Evolutionary conservation across 495 filamentous ascomycete species (phyloP), one percentile per base, ranked within the genome.

Genomic region (Hypoxylon crocopeplum): DNA sequence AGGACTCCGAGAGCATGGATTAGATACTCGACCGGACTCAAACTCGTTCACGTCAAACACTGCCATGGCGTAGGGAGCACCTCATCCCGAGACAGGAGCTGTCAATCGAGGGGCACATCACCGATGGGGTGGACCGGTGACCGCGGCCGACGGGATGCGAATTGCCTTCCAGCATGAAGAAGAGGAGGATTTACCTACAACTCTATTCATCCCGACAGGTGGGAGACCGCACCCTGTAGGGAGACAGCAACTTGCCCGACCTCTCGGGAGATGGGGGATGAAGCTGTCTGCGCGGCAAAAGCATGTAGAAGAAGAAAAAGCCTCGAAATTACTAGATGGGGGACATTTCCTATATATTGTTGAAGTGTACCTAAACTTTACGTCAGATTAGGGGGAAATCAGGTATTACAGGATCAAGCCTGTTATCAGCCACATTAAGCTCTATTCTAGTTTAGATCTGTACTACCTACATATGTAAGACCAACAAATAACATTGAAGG

Each of bases 171-270:
- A 32, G 48, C 60, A 64, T 64, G 60, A 49, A 53, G 21, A n/a
- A 16, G 47, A 63, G 60, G 54, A 58, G 48, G 48, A 11, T n/a
- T 2, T 5, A 37, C 38, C 48, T 53, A 30, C 60, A 22, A 58
- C 60, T 54, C 60, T 17, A 39, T 33, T 34, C 61, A 64, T 64
- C 61, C 61, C 37, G 5, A 27, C 41, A 25, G 37, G 38, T 7
- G 44, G 12, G 54, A 32, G 13, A 45, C n/a, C 42, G 36, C 29
- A 22, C 36, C 48, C 29, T 16, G 48, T 40, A 1, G 54, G 54
- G 60, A 64, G 54, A 25, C 13, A 59, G 49, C 60, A 13, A 64
- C 60, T 29, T 64, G 54, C 48, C 44, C 60, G 60, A 59, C 39
- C 59, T 54, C 54, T 15, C 38, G 38, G 21, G 37, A 49, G 60